Evolutionary conservation across 2,329 filamentous ascomycete species (phyloP).

Genomic region (Sporothrix variecibatus): DNA sequence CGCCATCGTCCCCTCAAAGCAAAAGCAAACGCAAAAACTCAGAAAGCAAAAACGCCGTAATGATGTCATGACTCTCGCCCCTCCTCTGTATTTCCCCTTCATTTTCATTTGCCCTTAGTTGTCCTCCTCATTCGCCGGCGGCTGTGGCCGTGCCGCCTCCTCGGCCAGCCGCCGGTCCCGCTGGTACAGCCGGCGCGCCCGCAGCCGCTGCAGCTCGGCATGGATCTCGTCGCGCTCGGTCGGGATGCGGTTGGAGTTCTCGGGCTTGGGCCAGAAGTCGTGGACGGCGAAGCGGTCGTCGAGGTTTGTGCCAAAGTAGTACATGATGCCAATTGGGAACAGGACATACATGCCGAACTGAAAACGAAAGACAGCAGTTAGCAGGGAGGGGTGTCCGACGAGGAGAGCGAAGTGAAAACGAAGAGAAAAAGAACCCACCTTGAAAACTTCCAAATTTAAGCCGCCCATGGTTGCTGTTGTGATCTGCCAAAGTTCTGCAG

Average conservation of each 20-base stretch:
- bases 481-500: background rate
- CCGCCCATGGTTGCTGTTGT: constrained; percentile 63
- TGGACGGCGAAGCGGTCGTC: constrained; percentile 86
- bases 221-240: constrained; percentile 80
- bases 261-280: constrained; percentile 88
- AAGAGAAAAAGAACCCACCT: constrained; percentile 56
- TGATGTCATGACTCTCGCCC: background rate
- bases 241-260: constrained; percentile 75
- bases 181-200: constrained; percentile 68
- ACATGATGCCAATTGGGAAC: constrained; percentile 99
- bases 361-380: background rate
- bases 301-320: constrained; percentile 98
- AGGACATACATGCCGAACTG: constrained; percentile 98
- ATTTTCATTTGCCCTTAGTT: background rate
- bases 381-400: background rate
- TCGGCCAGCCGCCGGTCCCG: constrained; percentile 62
- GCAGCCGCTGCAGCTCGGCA: constrained; percentile 74
- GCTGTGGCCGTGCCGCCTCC: constrained; percentile 37
- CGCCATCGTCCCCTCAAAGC: background rate
- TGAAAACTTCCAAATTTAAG: constrained; percentile 92
- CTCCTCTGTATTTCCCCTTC: background rate
- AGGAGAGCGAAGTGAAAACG: background rate
- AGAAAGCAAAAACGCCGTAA: constrained; percentile 15
- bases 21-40: background rate
- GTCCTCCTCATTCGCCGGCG: constrained; percentile 1